Percentiles rank a stretch among this genome's conserved stretches.
phyloP scores from a whole-genome alignment of 2,329 filamentous ascomycete species.

The Grosmannia serpens region DNA sequence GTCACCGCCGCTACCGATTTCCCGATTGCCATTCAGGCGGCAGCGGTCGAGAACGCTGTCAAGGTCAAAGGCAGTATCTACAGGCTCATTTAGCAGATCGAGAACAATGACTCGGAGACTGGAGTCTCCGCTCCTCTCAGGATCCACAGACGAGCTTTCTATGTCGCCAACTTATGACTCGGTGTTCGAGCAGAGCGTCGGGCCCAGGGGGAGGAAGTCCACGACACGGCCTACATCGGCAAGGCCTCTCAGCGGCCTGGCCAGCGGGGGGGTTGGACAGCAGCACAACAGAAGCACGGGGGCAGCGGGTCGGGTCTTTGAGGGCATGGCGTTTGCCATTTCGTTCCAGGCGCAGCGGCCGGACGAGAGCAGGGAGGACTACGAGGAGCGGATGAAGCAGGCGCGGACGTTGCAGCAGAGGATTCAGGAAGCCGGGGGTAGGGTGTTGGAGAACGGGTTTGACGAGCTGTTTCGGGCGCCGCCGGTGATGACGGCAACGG shows the following conservation, averaged over 20 bases:
- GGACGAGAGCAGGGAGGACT: conserved; percentile 42
- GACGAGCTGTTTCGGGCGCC: conserved; percentile 60
- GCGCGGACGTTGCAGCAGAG: conserved; percentile 41
- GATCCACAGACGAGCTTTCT: conserved; percentile 37
- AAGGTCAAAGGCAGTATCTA: conserved; percentile 8
- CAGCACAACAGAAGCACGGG: neutral
- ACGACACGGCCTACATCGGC: neutral
- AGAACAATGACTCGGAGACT: conserved; percentile 14
- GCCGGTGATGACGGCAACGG: conserved; percentile 19
- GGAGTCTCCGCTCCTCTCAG: conserved; percentile 14
- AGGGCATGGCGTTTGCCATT: conserved; percentile 77
- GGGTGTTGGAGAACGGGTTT: conserved; percentile 63
- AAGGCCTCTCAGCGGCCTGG: neutral
- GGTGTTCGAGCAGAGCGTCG: conserved; percentile 18
- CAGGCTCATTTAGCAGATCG: neutral
- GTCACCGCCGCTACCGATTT: neutral
- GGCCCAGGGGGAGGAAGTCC: conserved; percentile 4
- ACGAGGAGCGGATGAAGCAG: conserved; percentile 22
- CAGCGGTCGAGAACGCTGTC: conserved; percentile 11
- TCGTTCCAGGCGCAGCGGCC: conserved; percentile 49
- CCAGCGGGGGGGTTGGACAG: neutral
- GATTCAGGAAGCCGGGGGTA: conserved; percentile 62
- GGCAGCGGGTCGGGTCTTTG: conserved; percentile 40
- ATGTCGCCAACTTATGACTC: conserved; percentile 21
- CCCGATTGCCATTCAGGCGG: neutral